Base-by-base conservation (phyloP, 148 eudicot genomes). In the Hydrangea macrophylla region DNA sequence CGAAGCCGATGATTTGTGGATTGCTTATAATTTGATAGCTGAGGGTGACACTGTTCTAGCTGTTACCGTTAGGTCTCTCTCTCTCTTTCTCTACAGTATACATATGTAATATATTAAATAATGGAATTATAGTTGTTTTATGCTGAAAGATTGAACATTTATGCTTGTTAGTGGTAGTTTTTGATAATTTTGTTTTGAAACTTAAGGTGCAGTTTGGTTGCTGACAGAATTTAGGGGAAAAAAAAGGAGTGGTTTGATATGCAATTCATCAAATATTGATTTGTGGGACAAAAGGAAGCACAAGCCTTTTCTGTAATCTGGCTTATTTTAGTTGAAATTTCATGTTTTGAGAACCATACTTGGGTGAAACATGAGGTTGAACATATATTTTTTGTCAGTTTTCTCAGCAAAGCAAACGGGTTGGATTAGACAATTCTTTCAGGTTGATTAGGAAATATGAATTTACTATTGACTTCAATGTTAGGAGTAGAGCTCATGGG, bases 1-100 rank as follows among this genome's bases (percentile, higher is more conserved):
- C 1, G 98, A 90, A 84, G 73, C 89, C 17, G 98, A 93, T 73
- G 98, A 93, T 69, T 72, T 93, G 55, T 93, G 98, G 98, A 50
- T 88, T 48, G 88, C 89, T 74, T 93, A 90, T 73, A 93, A 93
- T 79, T 74, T 93, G 77, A 88, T 93, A 37, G 81, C 90, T 30
- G 76, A 70, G 48, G 96, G 95, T 48, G 96, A 93, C 62, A 59
- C 76, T 55, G 95, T 93, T 15, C 20, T 77, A 25, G 81, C 98
- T 40, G 85, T 79, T 65, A 93, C 98, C 44, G 95, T 93, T 53
- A 88, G 98, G 98, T 92, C 70, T 66, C 28, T 22, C 28, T 2
- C 54, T 18, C 0, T 48, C 24, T 42, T 1, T 58, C 12, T 26
- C n/a, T n/a, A n/a, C n/a, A n/a, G n/a, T n/a, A 0, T 27, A 1